A percentile compares a stretch with the other conserved stretches of the same genome.
Evolutionary conservation across 169 alveolate genomes (phyloP).

Genomic region (Plasmodium adleri): DNA sequence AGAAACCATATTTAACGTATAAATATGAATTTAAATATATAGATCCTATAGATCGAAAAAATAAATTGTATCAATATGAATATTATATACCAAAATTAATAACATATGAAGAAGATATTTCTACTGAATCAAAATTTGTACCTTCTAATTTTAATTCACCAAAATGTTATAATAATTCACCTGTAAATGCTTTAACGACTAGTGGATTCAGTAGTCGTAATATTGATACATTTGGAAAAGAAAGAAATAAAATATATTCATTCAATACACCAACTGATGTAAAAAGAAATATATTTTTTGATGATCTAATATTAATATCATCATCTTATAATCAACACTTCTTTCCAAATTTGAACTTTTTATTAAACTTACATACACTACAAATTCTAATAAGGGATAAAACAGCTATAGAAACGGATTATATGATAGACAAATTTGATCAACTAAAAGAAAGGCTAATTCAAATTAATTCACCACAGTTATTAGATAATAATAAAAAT

Average conservation of each 20-base stretch:
- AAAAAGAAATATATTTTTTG: conserved; percentile 50
- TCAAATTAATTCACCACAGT: background rate
- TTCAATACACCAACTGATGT: conserved; percentile 75
- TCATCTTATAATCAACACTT: conserved; percentile 69
- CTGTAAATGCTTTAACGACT: conserved; percentile 55
- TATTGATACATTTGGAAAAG: conserved; percentile 75
- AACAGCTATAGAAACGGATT: conserved; percentile 75
- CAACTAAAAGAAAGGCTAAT: conserved; percentile 39
- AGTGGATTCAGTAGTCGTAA: conserved; percentile 72
- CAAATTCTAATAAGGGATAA: conserved; percentile 73
- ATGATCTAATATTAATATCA: conserved; percentile 52
- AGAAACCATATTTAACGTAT: conserved; percentile 51
- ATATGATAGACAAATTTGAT: conserved; percentile 64
- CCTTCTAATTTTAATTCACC: conserved; percentile 50
- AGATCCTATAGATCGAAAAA: conserved; percentile 23
- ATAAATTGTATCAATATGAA: conserved; percentile 34
- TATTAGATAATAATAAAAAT: background rate
- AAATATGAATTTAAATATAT: conserved; percentile 44
- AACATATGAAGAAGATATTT: conserved; percentile 75
- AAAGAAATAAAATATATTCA: conserved; percentile 72
- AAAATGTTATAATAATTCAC: conserved; percentile 63
- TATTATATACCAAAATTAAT: conserved; percentile 61
- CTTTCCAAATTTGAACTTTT: conserved; percentile 48
- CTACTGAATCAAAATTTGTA: conserved; percentile 68
- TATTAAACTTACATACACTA: conserved; percentile 65